Evolutionary conservation across 306 rosid species (phyloP), one percentile per base, ranked within the genome.

Genomic region (cucumber (Cucumis sativus)): DNA sequence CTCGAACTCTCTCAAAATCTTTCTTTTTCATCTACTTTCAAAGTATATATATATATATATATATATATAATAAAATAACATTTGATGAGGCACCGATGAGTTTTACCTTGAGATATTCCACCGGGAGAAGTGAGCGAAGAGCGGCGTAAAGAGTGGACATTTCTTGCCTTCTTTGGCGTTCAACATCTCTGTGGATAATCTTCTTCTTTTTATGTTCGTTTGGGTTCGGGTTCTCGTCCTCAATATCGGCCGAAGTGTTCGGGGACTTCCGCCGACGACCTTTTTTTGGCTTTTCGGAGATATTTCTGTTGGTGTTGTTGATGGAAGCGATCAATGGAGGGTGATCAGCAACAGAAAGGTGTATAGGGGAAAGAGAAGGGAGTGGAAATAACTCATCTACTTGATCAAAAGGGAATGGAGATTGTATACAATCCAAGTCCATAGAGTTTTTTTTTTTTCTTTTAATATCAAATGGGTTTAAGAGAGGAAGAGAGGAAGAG

Each of bases 151-250:
- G 91, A 61, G 68, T 23, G 16, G 87, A 69, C 88, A 82, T 87
- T 77, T 87, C 86, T 78, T 74, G 91, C 65, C 87, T 81, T 80
- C 91, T 75, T 72, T 83, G 87, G 8, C 87, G 79, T 57, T 87
- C 91, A 58, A 81, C 47, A n/a, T 85, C 83, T 79, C 88, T 85
- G 17, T 83, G 88, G 39, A 70, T 61, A n/a, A 83, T 73, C 83
- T 83, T 87, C 80, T 69, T 82, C 77, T 78, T 72, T 57, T 86
- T 85, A 33, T 75, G 28, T 10, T 75, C 64, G 40, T 4, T 39
- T 0, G 25, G 45, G 51, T 66, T 39, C 2, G 25, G 23, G 51
- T 66, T 66, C 4, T 35, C 23, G 14, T 35, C 25, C 15, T 18
- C 54, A 8, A n/a, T 9, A 6, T 67, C 33, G 14, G 20, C 55